Percentiles rank a stretch among this genome's conserved stretches.
phyloP scores from a whole-genome alignment of 495 filamentous ascomycete species.

The Aspergillus sclerotiicarbonarius region DNA sequence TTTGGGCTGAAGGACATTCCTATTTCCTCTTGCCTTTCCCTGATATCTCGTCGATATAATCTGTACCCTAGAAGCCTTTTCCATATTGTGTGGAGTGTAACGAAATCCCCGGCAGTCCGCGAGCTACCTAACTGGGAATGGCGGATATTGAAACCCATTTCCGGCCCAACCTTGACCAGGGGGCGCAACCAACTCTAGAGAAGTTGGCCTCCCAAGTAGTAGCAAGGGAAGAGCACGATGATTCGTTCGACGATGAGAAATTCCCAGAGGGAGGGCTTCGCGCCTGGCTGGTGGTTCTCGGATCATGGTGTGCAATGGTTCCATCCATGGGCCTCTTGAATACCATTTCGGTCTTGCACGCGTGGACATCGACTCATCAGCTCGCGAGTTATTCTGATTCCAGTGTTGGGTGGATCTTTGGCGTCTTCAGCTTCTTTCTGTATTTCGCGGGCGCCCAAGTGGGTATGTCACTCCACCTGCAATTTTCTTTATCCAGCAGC shows the following conservation, averaged over 20 bases:
- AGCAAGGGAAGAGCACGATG: not conserved
- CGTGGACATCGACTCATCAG: constrained; percentile 52
- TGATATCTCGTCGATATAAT: not conserved
- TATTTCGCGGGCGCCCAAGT: constrained; percentile 47
- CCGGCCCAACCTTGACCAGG: not conserved
- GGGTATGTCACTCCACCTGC: not conserved
- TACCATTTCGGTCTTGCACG: constrained; percentile 61
- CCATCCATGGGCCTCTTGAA: constrained; percentile 68
- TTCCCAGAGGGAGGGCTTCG: constrained; percentile 66
- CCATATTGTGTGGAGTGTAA: no score
- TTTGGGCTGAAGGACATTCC: not conserved
- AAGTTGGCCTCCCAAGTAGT: not conserved
- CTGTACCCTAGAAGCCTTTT: not conserved
- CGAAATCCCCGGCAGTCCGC: no score
- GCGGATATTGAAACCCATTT: not conserved
- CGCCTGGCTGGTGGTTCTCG: constrained; percentile 66
- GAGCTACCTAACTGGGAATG: not conserved
- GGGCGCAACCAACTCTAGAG: not conserved
- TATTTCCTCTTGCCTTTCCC: not conserved
- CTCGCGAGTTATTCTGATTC: constrained; percentile 54
- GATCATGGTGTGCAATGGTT: constrained; percentile 62
- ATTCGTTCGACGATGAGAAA: not conserved
- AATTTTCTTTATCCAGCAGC: not conserved
- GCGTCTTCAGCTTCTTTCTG: constrained; percentile 60
- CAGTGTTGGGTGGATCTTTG: constrained; percentile 72